Conservation (phyloP, 2,329 filamentous ascomycete species). For the Paraphoma sp. region DNA sequence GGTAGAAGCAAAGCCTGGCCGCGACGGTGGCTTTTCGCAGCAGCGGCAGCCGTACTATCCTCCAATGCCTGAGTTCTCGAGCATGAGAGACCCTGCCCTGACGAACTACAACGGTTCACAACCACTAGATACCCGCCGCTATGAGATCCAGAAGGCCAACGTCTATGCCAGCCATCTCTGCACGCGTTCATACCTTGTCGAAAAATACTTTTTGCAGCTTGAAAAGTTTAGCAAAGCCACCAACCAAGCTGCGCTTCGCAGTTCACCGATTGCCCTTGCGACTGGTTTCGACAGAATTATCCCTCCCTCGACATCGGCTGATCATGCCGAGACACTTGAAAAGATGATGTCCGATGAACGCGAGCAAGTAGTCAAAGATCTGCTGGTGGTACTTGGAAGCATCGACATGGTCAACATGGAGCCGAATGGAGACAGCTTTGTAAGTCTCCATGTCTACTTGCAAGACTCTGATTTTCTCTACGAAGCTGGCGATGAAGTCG, state of each 20-base stretch:
- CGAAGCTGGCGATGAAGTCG: conserved; percentile 4
- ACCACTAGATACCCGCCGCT: conserved; percentile 54
- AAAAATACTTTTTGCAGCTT: conserved; percentile 81
- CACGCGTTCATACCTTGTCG: conserved; percentile 83
- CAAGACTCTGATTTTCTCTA: conserved; percentile 19
- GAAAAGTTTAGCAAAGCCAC: conserved; percentile 64
- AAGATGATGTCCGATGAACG: conserved; percentile 75
- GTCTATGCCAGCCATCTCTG: conserved; percentile 83
- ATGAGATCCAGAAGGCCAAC: conserved; percentile 91
- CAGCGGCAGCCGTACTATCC: conserved; percentile 44
- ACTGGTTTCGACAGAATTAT: conserved; percentile 41
- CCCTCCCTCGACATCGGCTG: conserved; percentile 9
- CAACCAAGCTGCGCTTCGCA: conserved; percentile 52
- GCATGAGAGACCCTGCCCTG: conserved; percentile 34
- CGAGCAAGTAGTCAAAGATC: conserved; percentile 80
- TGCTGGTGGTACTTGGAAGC: conserved; percentile 75
- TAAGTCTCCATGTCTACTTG: conserved; percentile 50
- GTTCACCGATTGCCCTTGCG: conserved; percentile 27
- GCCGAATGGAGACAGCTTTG: conserved; percentile 69
- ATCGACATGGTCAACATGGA: conserved; percentile 89
- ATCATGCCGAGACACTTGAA: conserved; percentile 57
- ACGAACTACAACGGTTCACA: conserved; percentile 33
- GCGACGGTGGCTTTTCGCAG: conserved; percentile 33
- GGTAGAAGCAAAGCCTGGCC: conserved; percentile 56
- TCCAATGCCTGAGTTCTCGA: conserved; percentile 44